These are phyloP conservation scores for Xenosphaeropsis pyriputrescens DNA, from an alignment of 2,329 filamentous ascomycete species.

Conservation along the genomic window DNA sequence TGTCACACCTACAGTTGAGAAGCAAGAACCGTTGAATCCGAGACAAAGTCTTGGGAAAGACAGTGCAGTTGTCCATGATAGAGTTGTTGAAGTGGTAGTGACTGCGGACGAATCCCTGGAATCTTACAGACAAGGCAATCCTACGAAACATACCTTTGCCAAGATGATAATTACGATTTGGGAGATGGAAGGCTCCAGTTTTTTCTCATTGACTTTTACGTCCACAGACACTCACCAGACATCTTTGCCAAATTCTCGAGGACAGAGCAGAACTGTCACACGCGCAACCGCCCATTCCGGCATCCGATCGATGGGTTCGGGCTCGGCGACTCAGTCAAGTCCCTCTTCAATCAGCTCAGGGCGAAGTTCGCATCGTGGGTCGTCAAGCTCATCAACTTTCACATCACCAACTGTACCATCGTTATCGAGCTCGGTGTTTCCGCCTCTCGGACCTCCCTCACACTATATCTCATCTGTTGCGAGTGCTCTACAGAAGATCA, in stretches of 20 bases:
- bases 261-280: constrained; percentile 7
- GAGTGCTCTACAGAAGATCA: constrained; percentile 58
- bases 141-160: constrained; percentile 28
- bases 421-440: constrained; percentile 44
- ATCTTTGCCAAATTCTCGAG: constrained; percentile 10
- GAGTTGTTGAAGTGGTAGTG: constrained; percentile 54
- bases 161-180: constrained; percentile 69
- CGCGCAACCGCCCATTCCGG: constrained; percentile 3
- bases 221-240: constrained; percentile 29
- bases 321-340: constrained; percentile 9
- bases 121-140: constrained; percentile 20
- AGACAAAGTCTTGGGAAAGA: constrained; percentile 8
- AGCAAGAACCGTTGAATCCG: constrained; percentile 5
- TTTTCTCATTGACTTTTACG: constrained; percentile 65
- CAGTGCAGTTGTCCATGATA: constrained; percentile 35
- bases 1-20: constrained; percentile 21
- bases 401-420: constrained; percentile 35
- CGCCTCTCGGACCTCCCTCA: constrained; percentile 50
- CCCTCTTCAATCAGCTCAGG: constrained; percentile 14
- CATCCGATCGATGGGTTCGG: constrained; percentile 2
- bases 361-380: constrained; percentile 9
- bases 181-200: constrained; percentile 52
- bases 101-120: constrained; percentile 27
- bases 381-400: constrained; percentile 21
- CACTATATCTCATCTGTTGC: constrained; percentile 39